Evolutionary conservation across 2,329 filamentous ascomycete species (phyloP), one percentile per base, ranked within the genome.

Genomic region (Scedosporium apiospermum): DNA sequence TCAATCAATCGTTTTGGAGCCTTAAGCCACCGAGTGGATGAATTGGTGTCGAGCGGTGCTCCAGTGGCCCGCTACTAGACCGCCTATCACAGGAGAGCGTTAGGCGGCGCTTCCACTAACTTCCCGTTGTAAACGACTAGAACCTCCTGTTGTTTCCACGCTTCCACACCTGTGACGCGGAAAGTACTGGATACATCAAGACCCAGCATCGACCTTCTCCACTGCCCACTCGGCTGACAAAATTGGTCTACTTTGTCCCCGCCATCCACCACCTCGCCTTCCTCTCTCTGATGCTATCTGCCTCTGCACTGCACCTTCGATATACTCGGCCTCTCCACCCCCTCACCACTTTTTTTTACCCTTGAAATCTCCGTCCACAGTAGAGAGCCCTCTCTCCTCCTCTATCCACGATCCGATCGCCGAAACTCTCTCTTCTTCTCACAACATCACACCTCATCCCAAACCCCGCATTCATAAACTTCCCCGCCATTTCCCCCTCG

Each of bases 271-370:
- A 64, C 57, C 57, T 59, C 49, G 23, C 49, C 49, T 59, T 34
- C 18, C 57, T 59, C 57, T 59, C 14, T 23, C 38, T 42, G 57
- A 23, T 59, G 57, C 55, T 53, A 53, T 53, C 49, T 53, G 49
- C 49, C 26, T 53, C 49, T 26, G 49, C 55, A 58, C 55, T 23
- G 10, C 30, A 41, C 38, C 57, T 42, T 42, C 18, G 38, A n/a
- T 18, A 23, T 18, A 21, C n/a, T 55, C 16, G 14, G 18, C 51
- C 18, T 30, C 34, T 46, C 34, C 57, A 63, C 58, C 49, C 65
- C 57, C 64, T 63, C 59, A 53, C 63, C 64, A 67, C 66, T 63
- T 59, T 65, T 61, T 65, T 64, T 63, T 62, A 62, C 63, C 63
- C 57, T 34, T 4, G 49, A 53, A 53, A 34, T 58, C 27, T 38